Evolutionary conservation across 2,329 filamentous ascomycete genomes (phyloP), one percentile per base, ranked within the genome.

Genomic region (Colletotrichum sp.): DNA sequence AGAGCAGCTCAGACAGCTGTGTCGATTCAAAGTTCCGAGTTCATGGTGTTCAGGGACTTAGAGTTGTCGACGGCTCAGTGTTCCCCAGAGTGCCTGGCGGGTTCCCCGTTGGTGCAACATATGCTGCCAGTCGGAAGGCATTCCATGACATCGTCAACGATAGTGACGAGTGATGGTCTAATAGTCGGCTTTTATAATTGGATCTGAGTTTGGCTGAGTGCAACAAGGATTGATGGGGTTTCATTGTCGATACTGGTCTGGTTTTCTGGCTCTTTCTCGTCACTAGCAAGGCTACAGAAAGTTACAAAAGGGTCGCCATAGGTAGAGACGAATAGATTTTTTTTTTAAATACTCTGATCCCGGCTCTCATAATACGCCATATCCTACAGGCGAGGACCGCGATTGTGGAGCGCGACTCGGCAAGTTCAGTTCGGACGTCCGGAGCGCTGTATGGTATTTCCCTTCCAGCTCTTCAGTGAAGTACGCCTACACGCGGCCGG

Each of bases 31-130:
- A 87, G 61, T 91, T 92, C 79, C 83, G 86, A 18, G 90, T 92
- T 4, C 83, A 87, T 29, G 89, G 89, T 1, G 86, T 90, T 0
- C 78, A 84, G 2, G 85, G 86, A 0, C 81, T 92, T 57, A 83
- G 90, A 5, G 90, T 92, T 5, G 90, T 92, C 2, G 90, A 92
- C 82, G 90, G 88, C 0, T 87, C 85, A 21, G 82, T 87, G 5
- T 91, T 89, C 71, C 88, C 89, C n/a, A 29, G 33, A 7, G 29
- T n/a, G 6, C 63, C 36, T 6, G 63, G 69, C 11, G 69, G 21
- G 16, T 29, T 71, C 9, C 69, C 63, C 2, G n/a, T 34, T n/a
- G 63, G 51, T 7, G 31, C 63, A 3, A 66, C 63, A 16, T 71
- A 34, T 12, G 55, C 31, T 36, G n/a, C 24, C 8, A 38, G 43